These are phyloP conservation scores for Cystofilobasidium capitatum DNA, from an alignment of 768 basidiomycete species.

Conservation along the genomic window DNA sequence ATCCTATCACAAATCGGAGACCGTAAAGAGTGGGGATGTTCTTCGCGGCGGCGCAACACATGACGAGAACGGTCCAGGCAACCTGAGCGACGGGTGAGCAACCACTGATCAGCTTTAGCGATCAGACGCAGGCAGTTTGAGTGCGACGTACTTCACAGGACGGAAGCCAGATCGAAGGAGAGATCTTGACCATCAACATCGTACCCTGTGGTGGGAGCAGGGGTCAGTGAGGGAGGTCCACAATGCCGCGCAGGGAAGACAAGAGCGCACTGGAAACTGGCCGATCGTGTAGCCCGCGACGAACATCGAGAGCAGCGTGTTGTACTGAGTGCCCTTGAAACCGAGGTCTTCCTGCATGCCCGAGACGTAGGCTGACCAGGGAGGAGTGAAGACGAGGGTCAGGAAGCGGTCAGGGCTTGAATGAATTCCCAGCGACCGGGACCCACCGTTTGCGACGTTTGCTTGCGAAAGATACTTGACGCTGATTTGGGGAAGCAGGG, in stretches of 20 bases:
- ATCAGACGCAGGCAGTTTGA: too few relatives aligned
- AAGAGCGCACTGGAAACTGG: not conserved
- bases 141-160: not conserved
- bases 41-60: conserved; percentile 27
- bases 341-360: conserved; percentile 1
- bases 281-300: not conserved
- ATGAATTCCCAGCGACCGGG: not conserved
- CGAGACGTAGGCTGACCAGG: too few relatives aligned
- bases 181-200: not conserved
- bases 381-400: not conserved
- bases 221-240: too few relatives aligned
- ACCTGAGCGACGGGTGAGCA: conserved; percentile 15
- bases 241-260: too few relatives aligned
- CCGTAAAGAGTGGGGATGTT: conserved; percentile 18
- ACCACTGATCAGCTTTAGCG: too few relatives aligned
- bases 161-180: conserved; percentile 27
- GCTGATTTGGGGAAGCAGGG: too few relatives aligned
- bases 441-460: not conserved
- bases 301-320: not conserved
- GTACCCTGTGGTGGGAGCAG: too few relatives aligned
- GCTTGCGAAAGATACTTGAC: not conserved
- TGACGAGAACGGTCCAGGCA: conserved; percentile 28
- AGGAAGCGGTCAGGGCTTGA: not conserved
- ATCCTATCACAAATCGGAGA: conserved; percentile 11
- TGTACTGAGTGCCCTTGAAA: not conserved